These are phyloP conservation scores for Aureobasidium lini DNA, from an alignment of 2,329 filamentous ascomycete species.

Conservation along the genomic window DNA sequence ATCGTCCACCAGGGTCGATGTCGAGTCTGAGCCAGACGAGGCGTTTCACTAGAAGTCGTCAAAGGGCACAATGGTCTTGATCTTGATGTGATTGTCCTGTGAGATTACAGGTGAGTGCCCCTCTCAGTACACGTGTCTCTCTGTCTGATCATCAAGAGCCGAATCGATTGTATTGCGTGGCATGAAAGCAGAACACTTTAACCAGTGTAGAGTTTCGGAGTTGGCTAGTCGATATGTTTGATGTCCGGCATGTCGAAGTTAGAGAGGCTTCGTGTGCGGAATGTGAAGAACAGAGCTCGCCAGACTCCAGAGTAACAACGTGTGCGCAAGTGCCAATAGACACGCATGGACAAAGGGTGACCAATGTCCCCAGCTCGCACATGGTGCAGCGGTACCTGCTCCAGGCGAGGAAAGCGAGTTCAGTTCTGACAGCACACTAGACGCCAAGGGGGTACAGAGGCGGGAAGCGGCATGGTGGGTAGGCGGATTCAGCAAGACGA, in stretches of 20 bases:
- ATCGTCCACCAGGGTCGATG: too few species aligned
- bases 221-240: neutral
- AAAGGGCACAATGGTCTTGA: too few species aligned
- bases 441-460: neutral
- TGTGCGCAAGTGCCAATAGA: neutral
- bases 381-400: neutral
- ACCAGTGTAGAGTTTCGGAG: neutral
- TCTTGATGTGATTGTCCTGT: too few species aligned
- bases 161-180: too few species aligned
- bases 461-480: neutral
- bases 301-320: neutral
- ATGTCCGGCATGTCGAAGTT: neutral
- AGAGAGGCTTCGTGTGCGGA: neutral
- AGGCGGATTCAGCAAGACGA: neutral
- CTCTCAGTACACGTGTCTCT: too few species aligned
- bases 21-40: too few species aligned
- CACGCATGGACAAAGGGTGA: neutral
- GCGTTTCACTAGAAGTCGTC: too few species aligned
- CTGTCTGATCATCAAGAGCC: too few species aligned
- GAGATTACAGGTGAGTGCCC: too few species aligned
- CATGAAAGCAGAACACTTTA: too few species aligned
- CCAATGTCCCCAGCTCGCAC: neutral
- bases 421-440: neutral
- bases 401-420: neutral
- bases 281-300: neutral